Percentiles rank a stretch among this genome's conserved stretches.
Evolutionary conservation across 2,329 filamentous ascomycete species (phyloP).

Genomic region (Exserohilum rostratum): DNA sequence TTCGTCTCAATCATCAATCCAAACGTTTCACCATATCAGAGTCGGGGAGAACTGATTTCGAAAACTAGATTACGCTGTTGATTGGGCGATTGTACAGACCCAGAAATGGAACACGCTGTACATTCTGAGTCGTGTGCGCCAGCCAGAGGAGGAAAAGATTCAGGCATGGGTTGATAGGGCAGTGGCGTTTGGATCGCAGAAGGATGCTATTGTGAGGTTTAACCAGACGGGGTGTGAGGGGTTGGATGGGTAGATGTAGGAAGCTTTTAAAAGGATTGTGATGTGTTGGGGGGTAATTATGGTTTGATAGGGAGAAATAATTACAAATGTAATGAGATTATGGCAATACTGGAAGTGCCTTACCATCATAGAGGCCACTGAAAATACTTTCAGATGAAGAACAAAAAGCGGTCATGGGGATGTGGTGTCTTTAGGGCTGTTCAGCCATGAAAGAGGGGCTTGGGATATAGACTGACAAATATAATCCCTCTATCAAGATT

Average conservation of each 20-base stretch:
- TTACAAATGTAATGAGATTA: too few relatives aligned
- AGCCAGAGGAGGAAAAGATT: slow-evolving; percentile 25
- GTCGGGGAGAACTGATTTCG: too few relatives aligned
- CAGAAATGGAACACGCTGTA: slow-evolving; percentile 38
- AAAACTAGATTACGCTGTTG: slow-evolving; percentile 26
- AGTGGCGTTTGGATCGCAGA: slow-evolving; percentile 22
- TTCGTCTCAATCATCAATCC: slow-evolving; percentile 5
- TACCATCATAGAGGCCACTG: too few relatives aligned
- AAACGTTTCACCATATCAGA: too few relatives aligned
- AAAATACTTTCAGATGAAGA: too few relatives aligned
- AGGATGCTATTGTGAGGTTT: slow-evolving; percentile 23
- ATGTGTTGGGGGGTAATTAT: background rate
- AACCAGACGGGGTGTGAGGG: slow-evolving; percentile 26
- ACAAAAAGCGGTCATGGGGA: too few relatives aligned
- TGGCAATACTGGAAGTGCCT: too few relatives aligned
- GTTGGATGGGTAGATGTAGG: background rate
- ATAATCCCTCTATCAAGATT: too few relatives aligned
- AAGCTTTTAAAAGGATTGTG: background rate
- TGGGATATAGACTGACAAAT: too few relatives aligned
- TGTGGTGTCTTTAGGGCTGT: too few relatives aligned
- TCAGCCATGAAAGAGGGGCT: too few relatives aligned
- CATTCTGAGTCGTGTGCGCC: slow-evolving; percentile 32
- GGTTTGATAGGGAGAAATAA: too few relatives aligned
- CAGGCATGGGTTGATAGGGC: slow-evolving; percentile 23
- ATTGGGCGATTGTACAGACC: slow-evolving; percentile 40